Evolutionary conservation across 2,329 filamentous ascomycete genomes (phyloP).

Genomic region (Cytospora leucostoma): DNA sequence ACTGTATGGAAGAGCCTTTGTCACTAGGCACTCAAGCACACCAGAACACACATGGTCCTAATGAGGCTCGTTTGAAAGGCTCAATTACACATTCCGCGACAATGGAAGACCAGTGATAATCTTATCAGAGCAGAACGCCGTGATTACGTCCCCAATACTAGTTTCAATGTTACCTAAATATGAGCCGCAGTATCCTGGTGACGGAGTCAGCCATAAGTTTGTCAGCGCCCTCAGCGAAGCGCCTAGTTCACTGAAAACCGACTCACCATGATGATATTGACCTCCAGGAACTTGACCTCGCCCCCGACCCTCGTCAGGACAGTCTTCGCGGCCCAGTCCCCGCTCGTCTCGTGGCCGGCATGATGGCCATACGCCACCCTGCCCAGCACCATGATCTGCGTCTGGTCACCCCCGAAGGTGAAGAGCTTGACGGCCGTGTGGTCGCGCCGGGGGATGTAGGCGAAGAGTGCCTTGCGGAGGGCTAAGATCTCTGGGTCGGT

Average conservation of each 20-base stretch:
- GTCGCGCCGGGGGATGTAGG: background rate
- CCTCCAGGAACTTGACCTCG: background rate
- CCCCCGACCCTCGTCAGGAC: background rate
- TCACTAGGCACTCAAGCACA: too few relatives aligned
- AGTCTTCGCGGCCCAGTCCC: conserved; percentile 1
- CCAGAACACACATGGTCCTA: too few relatives aligned
- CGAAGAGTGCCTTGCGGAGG: conserved; percentile 6
- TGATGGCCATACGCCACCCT: conserved; percentile 3
- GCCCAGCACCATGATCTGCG: conserved; percentile 3
- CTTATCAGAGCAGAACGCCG: too few relatives aligned
- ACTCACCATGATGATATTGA: conserved; percentile 5
- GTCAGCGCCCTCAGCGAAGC: background rate
- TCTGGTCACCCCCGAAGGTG: conserved; percentile 2
- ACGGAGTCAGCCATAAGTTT: background rate
- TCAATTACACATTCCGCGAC: too few relatives aligned
- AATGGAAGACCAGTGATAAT: too few relatives aligned
- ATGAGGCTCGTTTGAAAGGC: too few relatives aligned
- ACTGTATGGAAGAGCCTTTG: too few relatives aligned
- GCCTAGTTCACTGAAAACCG: background rate
- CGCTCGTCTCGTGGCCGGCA: background rate
- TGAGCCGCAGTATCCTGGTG: conserved; percentile 4
- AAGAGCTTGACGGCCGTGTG: background rate
- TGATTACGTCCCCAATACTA: too few relatives aligned
- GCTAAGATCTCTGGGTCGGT: background rate
- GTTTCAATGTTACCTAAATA: background rate